A percentile compares a stretch with the other conserved stretches of the same genome.
These are phyloP conservation scores for Solanum piurae DNA, from an alignment of 257 asterid species.

Conservation along the genomic window DNA sequence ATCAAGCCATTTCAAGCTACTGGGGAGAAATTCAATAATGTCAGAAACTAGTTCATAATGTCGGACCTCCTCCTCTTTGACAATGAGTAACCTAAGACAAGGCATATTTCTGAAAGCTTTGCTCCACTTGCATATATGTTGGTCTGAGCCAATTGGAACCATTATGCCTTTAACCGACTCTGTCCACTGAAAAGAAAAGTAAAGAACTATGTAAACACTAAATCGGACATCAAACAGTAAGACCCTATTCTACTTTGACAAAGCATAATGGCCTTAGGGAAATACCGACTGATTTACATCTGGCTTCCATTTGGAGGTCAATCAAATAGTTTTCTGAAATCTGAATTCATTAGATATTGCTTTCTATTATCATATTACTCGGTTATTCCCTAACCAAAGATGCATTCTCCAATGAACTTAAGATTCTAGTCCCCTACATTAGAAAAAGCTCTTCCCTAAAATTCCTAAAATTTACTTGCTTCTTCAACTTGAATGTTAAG, in stretches of 20 bases:
- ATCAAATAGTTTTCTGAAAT: neutral
- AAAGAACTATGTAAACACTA: neutral
- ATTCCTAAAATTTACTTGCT: neutral
- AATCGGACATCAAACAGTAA: neutral
- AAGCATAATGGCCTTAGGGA: neutral
- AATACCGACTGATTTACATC: neutral
- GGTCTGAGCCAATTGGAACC: neutral
- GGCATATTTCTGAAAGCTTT: neutral
- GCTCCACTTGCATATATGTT: neutral
- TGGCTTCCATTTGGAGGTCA: neutral
- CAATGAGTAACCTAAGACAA: neutral
- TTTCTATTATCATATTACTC: neutral
- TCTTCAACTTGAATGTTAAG: neutral
- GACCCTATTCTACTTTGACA: neutral
- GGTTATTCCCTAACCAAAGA: neutral
- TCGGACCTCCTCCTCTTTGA: neutral
- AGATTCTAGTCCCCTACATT: neutral
- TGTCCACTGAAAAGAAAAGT: neutral
- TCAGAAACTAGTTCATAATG: neutral
- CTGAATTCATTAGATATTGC: neutral
- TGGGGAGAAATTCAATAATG: neutral
- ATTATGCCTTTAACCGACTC: neutral
- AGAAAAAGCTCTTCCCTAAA: neutral
- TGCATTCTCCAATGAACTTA: neutral
- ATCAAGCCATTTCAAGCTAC: neutral